phyloP scores from a whole-genome alignment of 1,284 basidiomycete species.

The Coriolopsis trogii region DNA sequence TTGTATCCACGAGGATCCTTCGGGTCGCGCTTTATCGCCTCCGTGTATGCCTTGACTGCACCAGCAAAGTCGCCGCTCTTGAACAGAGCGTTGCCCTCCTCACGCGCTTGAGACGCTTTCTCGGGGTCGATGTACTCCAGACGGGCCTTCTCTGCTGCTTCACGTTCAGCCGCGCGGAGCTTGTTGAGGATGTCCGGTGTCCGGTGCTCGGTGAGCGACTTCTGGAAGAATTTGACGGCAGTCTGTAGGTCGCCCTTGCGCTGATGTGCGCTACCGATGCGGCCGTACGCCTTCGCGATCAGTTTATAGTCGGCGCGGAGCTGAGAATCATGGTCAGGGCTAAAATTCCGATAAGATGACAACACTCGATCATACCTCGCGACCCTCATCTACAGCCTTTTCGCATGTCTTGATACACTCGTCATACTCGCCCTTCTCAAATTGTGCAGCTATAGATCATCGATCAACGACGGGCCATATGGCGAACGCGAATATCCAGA shows the following conservation, averaged over 20 bases:
- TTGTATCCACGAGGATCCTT: constrained; percentile 92
- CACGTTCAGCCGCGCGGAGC: constrained; percentile 84
- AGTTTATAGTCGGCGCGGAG: constrained; percentile 82
- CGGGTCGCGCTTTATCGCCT: constrained; percentile 96
- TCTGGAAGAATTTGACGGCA: constrained; percentile 90
- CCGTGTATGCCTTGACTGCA: constrained; percentile 93
- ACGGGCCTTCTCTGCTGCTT: constrained; percentile 77
- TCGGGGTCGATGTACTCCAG: constrained; percentile 90
- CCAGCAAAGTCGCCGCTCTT: constrained; percentile 90
- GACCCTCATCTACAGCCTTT: constrained; percentile 94
- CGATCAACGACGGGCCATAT: neutral
- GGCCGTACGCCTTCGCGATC: constrained; percentile 86
- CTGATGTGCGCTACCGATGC: constrained; percentile 85
- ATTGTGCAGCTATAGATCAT: constrained; percentile 73
- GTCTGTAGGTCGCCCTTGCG: constrained; percentile 79
- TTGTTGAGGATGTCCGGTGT: constrained; percentile 93
- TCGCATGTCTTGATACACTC: constrained; percentile 91
- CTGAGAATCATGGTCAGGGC: constrained; percentile 40
- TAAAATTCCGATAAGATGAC: neutral
- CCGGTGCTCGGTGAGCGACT: constrained; percentile 95
- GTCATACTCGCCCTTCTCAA: constrained; percentile 91
- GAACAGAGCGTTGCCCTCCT: constrained; percentile 92
- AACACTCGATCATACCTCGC: constrained; percentile 50
- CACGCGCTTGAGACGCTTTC: constrained; percentile 83
- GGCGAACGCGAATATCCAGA: neutral